A percentile compares a stretch with the other conserved stretches of the same genome.
Evolutionary conservation across 805 yeast species (phyloP).

Genomic region (Saturnispora besseyi): DNA sequence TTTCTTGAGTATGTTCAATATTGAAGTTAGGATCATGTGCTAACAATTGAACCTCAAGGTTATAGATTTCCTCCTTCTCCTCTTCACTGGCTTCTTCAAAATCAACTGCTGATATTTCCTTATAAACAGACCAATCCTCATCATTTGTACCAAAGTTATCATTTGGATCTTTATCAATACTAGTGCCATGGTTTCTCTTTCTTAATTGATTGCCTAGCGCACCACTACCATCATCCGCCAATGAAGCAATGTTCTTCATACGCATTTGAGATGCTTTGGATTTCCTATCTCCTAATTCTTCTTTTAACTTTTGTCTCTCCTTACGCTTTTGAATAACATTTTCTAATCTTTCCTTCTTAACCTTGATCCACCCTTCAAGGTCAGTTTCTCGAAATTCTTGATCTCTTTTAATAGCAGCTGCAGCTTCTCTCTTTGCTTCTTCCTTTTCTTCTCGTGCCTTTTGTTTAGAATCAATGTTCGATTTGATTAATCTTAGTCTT

Average conservation of each 20-base stretch:
- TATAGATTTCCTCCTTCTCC: constrained; percentile 49
- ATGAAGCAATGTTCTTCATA: constrained; percentile 82
- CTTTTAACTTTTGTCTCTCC: constrained; percentile 61
- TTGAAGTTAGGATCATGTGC: constrained; percentile 81
- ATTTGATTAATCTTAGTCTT: constrained; percentile 71
- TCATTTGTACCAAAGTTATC: constrained; percentile 94
- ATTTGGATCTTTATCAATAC: constrained; percentile 83
- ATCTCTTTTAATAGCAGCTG: constrained; percentile 57
- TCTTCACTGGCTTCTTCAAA: constrained; percentile 78
- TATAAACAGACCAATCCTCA: constrained; percentile 89
- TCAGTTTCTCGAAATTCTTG: constrained; percentile 69
- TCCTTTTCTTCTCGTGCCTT: constrained; percentile 74
- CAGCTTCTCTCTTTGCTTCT: constrained; percentile 49
- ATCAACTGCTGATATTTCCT: constrained; percentile 67
- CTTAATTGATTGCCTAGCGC: constrained; percentile 15
- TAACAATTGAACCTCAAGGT: constrained; percentile 65
- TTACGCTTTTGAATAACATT: constrained; percentile 50
- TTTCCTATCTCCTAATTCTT: constrained; percentile 78
- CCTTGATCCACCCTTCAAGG: constrained; percentile 69
- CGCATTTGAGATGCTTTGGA: constrained; percentile 87
- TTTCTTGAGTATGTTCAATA: constrained; percentile 74
- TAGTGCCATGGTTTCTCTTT: constrained; percentile 46
- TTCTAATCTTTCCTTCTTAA: constrained; percentile 54
- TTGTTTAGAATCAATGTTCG: constrained; percentile 81
- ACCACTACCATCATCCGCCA: constrained; percentile 55